Evolutionary conservation across 2,329 filamentous ascomycete species (phyloP), one percentile per base, ranked within the genome.

Genomic region (Karstenula rhodostoma): DNA sequence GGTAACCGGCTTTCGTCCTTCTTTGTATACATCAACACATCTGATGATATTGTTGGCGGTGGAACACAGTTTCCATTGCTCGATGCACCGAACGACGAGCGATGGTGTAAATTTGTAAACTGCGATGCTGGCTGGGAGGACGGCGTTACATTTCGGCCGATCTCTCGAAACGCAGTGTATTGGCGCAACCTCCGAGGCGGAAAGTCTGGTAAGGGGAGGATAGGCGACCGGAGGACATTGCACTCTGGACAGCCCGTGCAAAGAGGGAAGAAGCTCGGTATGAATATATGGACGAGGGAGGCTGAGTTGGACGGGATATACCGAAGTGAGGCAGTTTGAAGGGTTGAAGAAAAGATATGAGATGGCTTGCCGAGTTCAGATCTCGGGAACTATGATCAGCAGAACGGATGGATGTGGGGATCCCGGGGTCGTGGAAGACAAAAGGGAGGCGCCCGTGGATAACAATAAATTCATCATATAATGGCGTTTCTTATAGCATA

Each of bases 51-150:
- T 60, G 74, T 77, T 17, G 86, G 86, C 3, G 86, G 86, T 3
- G 86, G 85, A 2, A 88, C 86, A 25, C 82, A 86, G 61, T 88
- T 88, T 60, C 85, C 86, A 2, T 74, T 82, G 4, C 66, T 88
- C 12, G 68, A 68, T 44, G 79, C 73, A 74, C 82, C 82, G 55
- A 59, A 64, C 13, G 78, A 78, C 49, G 70, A 76, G 56, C 72
- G 75, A 57, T 88, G 86, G 86, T 87, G 85, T 71, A 76, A 81
- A 58, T 85, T 83, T 63, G 67, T 88, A 46, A 84, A 87, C 58
- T 87, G 84, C 64, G 76, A 78, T 56, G 75, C 68, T 37, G 53
- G 58, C 4, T 68, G 67, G 62, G 65, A 72, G 1, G 76, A 76
- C 43, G 86, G 85, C 0, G 79, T 87, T 5, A 86, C 82, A 0